Evolutionary conservation across 164 flowering plant genomes (phyloP), one percentile per base, ranked within the genome.

Genomic region (Sedum album): DNA sequence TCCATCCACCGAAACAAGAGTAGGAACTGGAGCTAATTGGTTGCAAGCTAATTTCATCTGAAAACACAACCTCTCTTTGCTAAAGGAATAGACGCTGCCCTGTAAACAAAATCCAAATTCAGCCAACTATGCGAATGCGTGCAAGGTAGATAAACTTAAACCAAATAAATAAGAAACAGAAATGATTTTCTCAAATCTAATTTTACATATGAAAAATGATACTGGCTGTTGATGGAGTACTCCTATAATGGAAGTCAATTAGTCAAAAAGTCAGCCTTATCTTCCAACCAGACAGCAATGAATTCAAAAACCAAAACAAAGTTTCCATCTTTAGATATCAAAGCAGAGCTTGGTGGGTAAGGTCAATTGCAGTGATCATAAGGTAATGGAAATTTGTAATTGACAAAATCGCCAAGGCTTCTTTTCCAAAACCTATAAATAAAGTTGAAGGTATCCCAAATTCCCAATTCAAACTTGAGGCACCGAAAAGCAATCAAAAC

Each of bases 1-100:
- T 82, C 82, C 71, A 82, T 62, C 88, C 86, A 81, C 30, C 79
- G 81, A n/a, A 79, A 70, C 70, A 84, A 75, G 67, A 76, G 77
- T 35, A 82, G 60, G 31, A 78, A 67, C 13, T 17, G 81, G 81
- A 6, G 83, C 80, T 71, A 74, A 76, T 11, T 79, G 75, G 68
- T 73, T 79, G 70, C 69, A 76, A 65, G 72, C 83, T 71, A 84
- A 71, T 71, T 76, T 84, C 85, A 84, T 81, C 51, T 76, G 83
- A 65, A 82, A 73, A 41, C 71, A 68, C 17, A 76, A 55, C 84
- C 82, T 68, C 69, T 73, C 61, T 84, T 80, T 30, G 70, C 73
- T 63, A 76, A 74, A 0, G 84, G 80, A 65, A 82, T 72, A 5
- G 81, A 72, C 65, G 83, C 74, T 28, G 86, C 88, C 75, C 88